Evolutionary conservation across 2,329 filamentous ascomycete species (phyloP), one percentile per base, ranked within the genome.

Genomic region (Hymenoscyphus scutula): DNA sequence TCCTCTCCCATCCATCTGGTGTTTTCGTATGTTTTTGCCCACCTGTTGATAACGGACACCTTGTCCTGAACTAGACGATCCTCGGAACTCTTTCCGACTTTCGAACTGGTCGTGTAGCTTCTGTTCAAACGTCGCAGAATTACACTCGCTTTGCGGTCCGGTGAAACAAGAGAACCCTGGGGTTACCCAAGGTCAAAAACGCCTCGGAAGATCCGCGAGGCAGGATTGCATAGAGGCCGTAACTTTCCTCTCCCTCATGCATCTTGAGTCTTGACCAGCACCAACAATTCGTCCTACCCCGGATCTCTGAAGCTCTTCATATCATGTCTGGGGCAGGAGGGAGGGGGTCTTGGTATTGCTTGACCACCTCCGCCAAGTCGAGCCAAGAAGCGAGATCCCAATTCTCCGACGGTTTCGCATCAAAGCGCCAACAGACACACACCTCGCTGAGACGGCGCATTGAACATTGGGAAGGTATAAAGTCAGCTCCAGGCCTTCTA

Each of bases 371-470:
- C n/a, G n/a, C 23, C 45, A 51, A 51, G 45, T 25, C 19, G 4
- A 19, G 45, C 45, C 45, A 23, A 51, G 45, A 51, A 13, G 11
- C 19, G 19, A 51, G 19, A 23, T 25, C 45, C 45, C 11, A 13
- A 25, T 27, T 23, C 45, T 51, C 45, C 10, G 53, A 54, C 55
- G 17, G 34, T 37, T 37, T 37, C 3, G 34, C 34, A 37, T 37
- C 34, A 57, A 57, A 38, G 34, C 55, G 54, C 30, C 11, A 23
- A 17, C 32, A 32, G 3, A 15, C 32, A 38, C 27, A 56, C 54
- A 56, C 17, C n/a, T 38, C 19, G 32, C 55, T 57, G 55, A 57
- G 55, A 57, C 55, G 34, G 15, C 55, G 55, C 34, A 38, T 27
- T 57, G 34, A 57, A 37, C 13, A 29, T 41, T 17, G n/a, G 19